These are phyloP conservation scores for Ichthyophthirius multifiliis DNA, from an alignment of 169 alveolate genomes.

Conservation along the genomic window DNA sequence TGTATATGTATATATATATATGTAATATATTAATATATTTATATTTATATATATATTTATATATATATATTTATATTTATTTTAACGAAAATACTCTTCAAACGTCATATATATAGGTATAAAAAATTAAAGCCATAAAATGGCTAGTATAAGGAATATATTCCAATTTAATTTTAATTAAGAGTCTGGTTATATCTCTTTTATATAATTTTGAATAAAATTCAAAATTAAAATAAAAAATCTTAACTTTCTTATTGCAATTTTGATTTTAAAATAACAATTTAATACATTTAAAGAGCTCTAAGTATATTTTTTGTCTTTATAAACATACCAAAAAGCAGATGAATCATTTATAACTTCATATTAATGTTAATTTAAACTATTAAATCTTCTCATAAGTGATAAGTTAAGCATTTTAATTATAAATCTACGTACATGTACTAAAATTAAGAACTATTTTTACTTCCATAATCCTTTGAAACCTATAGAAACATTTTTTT, in stretches of 20 bases:
- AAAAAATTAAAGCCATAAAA: too few relatives aligned
- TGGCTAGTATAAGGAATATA: too few relatives aligned
- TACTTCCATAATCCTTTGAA: too few relatives aligned
- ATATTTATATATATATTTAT: too few relatives aligned
- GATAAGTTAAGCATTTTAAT: neutral
- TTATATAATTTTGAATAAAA: neutral
- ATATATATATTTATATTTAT: too few relatives aligned
- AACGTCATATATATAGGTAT: too few relatives aligned
- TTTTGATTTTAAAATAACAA: neutral
- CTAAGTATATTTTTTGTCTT: neutral
- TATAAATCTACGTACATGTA: neutral
- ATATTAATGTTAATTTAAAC: neutral
- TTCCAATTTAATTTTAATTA: too few relatives aligned
- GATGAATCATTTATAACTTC: neutral
- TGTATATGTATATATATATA: neutral
- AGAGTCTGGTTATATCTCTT: neutral
- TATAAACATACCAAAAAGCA: neutral
- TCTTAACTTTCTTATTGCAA: neutral
- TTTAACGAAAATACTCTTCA: too few relatives aligned
- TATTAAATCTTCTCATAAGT: neutral
- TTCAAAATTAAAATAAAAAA: too few relatives aligned
- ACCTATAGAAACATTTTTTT: too few relatives aligned
- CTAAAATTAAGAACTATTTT: neutral
- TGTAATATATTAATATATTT: neutral
- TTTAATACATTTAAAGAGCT: neutral